These are phyloP conservation scores for Rhodotorula sp. DNA, from an alignment of 1,284 basidiomycete genomes.

Conservation along the genomic window DNA sequence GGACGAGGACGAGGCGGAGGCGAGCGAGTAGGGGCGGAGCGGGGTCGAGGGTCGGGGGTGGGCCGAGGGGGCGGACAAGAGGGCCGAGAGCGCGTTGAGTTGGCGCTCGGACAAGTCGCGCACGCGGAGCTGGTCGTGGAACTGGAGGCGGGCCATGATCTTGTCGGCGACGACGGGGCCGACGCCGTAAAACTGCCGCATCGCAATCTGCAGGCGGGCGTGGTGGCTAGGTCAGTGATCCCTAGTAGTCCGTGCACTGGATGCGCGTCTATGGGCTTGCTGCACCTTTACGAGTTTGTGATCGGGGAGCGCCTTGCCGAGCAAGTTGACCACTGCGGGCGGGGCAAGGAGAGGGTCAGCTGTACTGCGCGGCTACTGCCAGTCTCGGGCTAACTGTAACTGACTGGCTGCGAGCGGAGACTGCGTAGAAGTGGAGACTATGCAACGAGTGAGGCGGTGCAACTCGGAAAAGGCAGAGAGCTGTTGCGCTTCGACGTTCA, in stretches of 20 bases:
- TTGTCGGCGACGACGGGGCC: slow-evolving; percentile 69
- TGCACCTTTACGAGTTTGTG: slow-evolving; percentile 64
- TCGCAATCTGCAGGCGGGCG: slow-evolving; percentile 65
- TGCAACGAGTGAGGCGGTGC: background rate
- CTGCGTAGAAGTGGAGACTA: background rate
- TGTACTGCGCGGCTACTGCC: background rate
- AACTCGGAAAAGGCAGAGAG: background rate
- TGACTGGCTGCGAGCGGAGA: background rate
- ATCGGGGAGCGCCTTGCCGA: slow-evolving; percentile 71
- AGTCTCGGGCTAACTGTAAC: background rate
- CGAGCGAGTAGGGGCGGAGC: slow-evolving; percentile 45
- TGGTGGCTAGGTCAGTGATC: no score
- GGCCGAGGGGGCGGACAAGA: slow-evolving; percentile 78
- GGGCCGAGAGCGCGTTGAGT: slow-evolving; percentile 78
- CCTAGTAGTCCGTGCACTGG: background rate
- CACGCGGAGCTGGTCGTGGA: slow-evolving; percentile 73
- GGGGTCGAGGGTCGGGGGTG: slow-evolving; percentile 62
- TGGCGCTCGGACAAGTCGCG: slow-evolving; percentile 73
- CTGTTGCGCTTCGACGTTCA: background rate
- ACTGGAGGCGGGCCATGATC: slow-evolving; percentile 81
- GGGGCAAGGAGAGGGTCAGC: background rate
- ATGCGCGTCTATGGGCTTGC: no score
- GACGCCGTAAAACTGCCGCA: slow-evolving; percentile 81
- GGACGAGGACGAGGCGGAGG: slow-evolving; percentile 7
- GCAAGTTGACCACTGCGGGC: slow-evolving; percentile 55